These are phyloP conservation scores for Blepharisma japonicum DNA, from an alignment of 73 alveolate species.

Conservation along the genomic window DNA sequence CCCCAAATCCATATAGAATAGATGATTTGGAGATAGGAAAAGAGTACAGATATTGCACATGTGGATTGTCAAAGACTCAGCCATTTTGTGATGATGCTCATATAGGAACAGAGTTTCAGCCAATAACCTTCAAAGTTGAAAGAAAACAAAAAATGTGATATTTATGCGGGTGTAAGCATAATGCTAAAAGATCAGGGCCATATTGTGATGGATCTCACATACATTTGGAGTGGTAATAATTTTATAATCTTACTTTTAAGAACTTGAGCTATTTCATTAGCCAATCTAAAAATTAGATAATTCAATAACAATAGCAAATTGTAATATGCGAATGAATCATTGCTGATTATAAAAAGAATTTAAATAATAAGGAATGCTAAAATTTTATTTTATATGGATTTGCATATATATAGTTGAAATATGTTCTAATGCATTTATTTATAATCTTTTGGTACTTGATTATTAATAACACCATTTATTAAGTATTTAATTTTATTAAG, in stretches of 20 bases:
- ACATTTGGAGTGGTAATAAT: conserved; percentile 44
- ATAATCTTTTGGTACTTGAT: too few relatives aligned
- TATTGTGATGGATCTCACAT: conserved; percentile 63
- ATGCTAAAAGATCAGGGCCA: conserved; percentile 51
- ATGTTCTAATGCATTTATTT: too few relatives aligned
- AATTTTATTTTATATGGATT: too few relatives aligned
- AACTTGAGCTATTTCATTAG: not conserved
- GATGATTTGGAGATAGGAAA: conserved; percentile 47
- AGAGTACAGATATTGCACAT: conserved; percentile 60
- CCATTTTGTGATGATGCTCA: conserved; percentile 74
- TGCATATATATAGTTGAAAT: too few relatives aligned
- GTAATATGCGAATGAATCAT: too few relatives aligned
- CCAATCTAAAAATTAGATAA: too few relatives aligned
- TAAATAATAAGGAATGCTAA: too few relatives aligned
- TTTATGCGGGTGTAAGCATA: conserved; percentile 59
- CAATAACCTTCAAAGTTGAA: conserved; percentile 47
- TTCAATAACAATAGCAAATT: too few relatives aligned
- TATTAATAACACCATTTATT: too few relatives aligned
- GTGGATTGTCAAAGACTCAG: conserved; percentile 59
- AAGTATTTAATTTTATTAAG: too few relatives aligned
- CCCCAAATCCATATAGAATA: conserved; percentile 17
- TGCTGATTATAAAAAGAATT: too few relatives aligned
- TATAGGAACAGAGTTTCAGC: conserved; percentile 49
- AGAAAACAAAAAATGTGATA: conserved; percentile 18
- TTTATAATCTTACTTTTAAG: not conserved